These are phyloP conservation scores for Plectosphaerella plurivora DNA, from an alignment of 2,329 filamentous ascomycete genomes.

Conservation along the genomic window DNA sequence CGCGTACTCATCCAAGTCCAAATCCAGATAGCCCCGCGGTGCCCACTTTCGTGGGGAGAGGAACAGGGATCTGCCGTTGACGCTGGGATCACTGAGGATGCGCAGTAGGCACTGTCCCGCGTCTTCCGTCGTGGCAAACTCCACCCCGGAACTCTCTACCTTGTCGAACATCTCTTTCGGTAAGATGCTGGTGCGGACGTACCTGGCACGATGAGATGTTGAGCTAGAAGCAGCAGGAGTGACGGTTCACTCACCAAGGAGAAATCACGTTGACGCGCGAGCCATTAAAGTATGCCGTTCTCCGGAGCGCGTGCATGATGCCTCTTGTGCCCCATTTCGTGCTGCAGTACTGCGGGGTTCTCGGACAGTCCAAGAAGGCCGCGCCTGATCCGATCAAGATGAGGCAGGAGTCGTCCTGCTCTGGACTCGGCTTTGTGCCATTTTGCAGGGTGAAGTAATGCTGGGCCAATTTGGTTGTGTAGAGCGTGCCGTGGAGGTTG, in stretches of 20 bases:
- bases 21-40: conserved; percentile 33
- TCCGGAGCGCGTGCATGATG: conserved; percentile 34
- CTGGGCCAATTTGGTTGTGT: conserved; percentile 40
- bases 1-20: conserved; percentile 29
- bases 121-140: conserved; percentile 30
- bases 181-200: conserved; percentile 25
- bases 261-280: conserved; percentile 30
- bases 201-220: conserved; percentile 15
- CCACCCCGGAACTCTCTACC: conserved; percentile 24
- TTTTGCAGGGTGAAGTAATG: conserved; percentile 38
- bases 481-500: conserved; percentile 35
- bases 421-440: conserved; percentile 24
- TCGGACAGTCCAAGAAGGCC: conserved; percentile 39
- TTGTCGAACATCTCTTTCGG: conserved; percentile 29
- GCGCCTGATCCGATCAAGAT: conserved; percentile 44
- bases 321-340: conserved; percentile 39
- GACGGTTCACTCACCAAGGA: conserved; percentile 23
- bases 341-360: conserved; percentile 33
- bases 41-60: conserved; percentile 29
- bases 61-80: conserved; percentile 31
- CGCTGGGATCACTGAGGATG: conserved; percentile 22
- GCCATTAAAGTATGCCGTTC: conserved; percentile 27
- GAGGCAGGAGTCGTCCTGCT: conserved; percentile 38
- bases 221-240: not conserved
- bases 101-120: conserved; percentile 25